Conservation (phyloP, 2,329 filamentous ascomycete species). For the Aspergillus pseudoviridinutans region DNA sequence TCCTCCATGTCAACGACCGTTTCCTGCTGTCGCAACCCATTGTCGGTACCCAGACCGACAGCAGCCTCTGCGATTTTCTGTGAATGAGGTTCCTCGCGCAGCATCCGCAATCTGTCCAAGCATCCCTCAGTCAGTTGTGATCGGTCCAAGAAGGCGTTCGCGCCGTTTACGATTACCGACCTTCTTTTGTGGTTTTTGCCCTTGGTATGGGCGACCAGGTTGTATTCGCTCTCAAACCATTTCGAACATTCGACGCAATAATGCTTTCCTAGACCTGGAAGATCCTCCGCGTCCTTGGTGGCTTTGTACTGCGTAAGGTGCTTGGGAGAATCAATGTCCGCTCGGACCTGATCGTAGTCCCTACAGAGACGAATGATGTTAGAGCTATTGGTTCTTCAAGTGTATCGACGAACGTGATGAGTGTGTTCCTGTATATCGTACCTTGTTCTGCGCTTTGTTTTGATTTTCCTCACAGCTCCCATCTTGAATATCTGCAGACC, state of each 20-base stretch:
- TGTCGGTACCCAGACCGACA: conserved; percentile 67
- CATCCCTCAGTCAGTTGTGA: conserved; percentile 7
- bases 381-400: conserved; percentile 4
- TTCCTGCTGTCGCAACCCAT: conserved; percentile 47
- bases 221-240: conserved; percentile 86
- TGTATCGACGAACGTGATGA: conserved; percentile 26
- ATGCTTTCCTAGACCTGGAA: conserved; percentile 77
- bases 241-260: conserved; percentile 95
- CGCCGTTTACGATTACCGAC: conserved; percentile 41
- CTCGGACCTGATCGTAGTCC: conserved; percentile 88
- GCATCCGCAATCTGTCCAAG: conserved; percentile 64
- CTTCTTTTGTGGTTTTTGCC: conserved; percentile 93
- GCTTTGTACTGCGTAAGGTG: conserved; percentile 77
- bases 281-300: conserved; percentile 76
- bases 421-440: conserved; percentile 30
- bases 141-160: not conserved
- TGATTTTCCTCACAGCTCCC: conserved; percentile 65
- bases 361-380: conserved; percentile 49
- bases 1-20: conserved; percentile 42
- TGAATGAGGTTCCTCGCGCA: conserved; percentile 80
- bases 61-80: conserved; percentile 83
- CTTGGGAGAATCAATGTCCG: conserved; percentile 71
- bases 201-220: conserved; percentile 69
- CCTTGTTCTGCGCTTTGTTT: conserved; percentile 70
- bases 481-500: conserved; percentile 45